Base-by-base conservation (phyloP, 371 early-diverging fungal genomes). In the Conidiobolus incongruus region DNA sequence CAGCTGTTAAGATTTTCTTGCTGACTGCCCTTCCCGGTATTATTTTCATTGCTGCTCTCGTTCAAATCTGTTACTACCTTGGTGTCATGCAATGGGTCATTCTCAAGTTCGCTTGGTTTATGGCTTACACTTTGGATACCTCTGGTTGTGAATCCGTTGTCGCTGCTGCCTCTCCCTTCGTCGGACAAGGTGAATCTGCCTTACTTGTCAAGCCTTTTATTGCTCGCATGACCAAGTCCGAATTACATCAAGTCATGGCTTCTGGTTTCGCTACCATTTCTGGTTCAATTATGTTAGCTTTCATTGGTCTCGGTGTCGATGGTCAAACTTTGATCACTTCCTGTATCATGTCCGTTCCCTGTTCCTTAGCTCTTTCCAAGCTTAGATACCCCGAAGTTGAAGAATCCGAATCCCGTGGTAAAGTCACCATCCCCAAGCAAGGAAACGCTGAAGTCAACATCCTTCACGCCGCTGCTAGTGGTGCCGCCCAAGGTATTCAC, bases 341-440 rank as follows among this genome's bases (percentile, higher is more conserved):
- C 3, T 87, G 86, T 54, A 65, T 87, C 67, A 87, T 87, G 88
- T 90, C 91, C n/a, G 75, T 87, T 34, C 91, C 91, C 1, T 77
- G 83, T 53, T 75, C 83, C 3, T 54, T 90, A 26, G 75, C 81
- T 17, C 65, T 90, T 35, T 79, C 83, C 62, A 86, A 86, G 63
- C 55, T 87, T 39, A 71, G 83, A 29, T 76, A 69, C 52, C 90
- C 90, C 1, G 90, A 90, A 55, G 69, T 62, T 12, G 85, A 80
- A 35, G 73, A 75, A 33, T 70, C 85, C 7, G 40, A 77, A 49
- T 76, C 87, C 26, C 71, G 62, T 43, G 73, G 77, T 6, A 57
- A 60, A 26, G 68, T 79, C 28, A 57, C 57, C 17, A 59, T 67
- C 7, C 76, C 80, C 33, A 64, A 65, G 21, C 54, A 53, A 45